Conservation (phyloP, 257 asterid species). For the Haberlea rhodopensis region DNA sequence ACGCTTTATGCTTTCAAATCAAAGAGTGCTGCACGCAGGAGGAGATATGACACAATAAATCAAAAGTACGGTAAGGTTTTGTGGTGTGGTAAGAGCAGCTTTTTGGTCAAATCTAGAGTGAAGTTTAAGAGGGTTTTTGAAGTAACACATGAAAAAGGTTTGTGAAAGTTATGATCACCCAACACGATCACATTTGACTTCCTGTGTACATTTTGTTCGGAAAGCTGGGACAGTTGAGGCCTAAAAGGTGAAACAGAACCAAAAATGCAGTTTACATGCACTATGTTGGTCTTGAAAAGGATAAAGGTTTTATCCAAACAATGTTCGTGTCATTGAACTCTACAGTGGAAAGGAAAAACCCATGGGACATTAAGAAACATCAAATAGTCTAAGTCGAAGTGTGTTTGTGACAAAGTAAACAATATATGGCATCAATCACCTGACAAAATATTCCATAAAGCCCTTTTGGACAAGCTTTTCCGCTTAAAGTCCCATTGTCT, state of each 20-base stretch:
- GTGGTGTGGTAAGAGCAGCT: background rate
- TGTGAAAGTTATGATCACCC: background rate
- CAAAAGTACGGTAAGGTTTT: background rate
- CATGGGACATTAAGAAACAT: background rate
- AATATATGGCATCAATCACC: conserved; percentile 42
- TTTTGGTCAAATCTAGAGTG: background rate
- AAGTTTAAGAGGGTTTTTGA: background rate
- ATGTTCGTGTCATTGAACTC: background rate
- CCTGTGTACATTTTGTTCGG: background rate
- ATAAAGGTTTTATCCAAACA: background rate
- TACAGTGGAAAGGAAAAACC: background rate
- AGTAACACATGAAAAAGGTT: background rate
- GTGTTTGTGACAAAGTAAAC: background rate
- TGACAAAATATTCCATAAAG: conserved; percentile 81
- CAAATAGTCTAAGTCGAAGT: background rate
- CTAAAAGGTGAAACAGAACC: background rate
- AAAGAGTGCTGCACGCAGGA: no score
- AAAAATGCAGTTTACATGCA: background rate
- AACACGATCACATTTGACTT: background rate
- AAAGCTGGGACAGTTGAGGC: background rate
- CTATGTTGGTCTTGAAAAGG: background rate
- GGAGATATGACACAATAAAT: no score
- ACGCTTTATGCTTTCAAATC: no score
- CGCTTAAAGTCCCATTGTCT: conserved; percentile 74
- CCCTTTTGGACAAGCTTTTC: conserved; percentile 83